phyloP scores from a whole-genome alignment of 176 grass and related monocot genomes.

The Oryza coarctata region DNA sequence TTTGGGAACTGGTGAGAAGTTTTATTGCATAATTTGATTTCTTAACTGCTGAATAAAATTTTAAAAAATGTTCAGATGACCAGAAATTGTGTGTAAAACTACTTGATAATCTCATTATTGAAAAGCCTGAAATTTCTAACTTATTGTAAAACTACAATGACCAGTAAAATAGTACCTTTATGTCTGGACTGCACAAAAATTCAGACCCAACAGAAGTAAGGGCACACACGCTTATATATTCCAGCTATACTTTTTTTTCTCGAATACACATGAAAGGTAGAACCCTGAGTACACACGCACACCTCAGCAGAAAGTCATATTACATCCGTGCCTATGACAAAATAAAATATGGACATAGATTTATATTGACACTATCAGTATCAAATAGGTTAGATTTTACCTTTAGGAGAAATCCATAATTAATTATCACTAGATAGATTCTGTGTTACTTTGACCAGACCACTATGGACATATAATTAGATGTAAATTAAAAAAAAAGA shows the following conservation, averaged over 20 bases:
- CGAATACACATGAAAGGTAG: no score
- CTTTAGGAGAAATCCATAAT: not conserved
- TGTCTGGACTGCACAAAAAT: not conserved
- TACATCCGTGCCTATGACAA: no score
- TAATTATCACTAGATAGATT: not conserved
- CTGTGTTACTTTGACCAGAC: not conserved
- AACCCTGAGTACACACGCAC: no score
- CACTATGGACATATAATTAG: not conserved
- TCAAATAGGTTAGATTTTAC: not conserved
- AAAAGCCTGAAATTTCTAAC: not conserved
- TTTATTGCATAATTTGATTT: not conserved
- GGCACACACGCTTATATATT: not conserved
- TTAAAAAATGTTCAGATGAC: not conserved
- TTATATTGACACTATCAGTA: not conserved
- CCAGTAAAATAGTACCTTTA: no score
- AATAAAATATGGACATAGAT: not conserved
- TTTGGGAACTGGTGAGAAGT: not conserved
- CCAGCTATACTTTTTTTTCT: no score
- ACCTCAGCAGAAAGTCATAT: no score
- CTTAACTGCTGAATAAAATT: not conserved
- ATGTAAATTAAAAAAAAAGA: not conserved
- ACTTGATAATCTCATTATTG: not conserved
- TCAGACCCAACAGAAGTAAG: not conserved
- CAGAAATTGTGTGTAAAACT: not conserved
- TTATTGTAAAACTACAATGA: not conserved